phyloP scores from a whole-genome alignment of 139 green algal species.

The Volvox africanus region DNA sequence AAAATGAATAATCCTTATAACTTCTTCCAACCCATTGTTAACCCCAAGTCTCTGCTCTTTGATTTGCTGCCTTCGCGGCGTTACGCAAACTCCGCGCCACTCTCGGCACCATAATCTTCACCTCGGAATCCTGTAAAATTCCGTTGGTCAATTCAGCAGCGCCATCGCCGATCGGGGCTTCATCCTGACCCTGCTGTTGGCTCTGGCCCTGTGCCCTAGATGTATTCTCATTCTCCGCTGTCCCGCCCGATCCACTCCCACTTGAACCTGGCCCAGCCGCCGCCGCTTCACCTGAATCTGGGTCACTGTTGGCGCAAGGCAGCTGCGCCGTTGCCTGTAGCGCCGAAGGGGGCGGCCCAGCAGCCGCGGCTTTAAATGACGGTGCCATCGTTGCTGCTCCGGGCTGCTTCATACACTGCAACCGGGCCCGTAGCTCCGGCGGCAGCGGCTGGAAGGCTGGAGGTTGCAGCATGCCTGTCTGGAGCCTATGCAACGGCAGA shows the following conservation, averaged over 20 bases:
- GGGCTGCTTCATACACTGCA: neutral
- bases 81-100: neutral
- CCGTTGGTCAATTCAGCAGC: too few species aligned
- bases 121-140: neutral
- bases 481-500: neutral
- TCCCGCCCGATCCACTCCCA: neutral
- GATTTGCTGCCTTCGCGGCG: neutral
- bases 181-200: too few species aligned
- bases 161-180: too few species aligned
- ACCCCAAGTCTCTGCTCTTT: neutral
- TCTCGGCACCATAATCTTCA: neutral
- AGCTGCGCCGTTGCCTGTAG: neutral
- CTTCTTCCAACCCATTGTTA: too few species aligned
- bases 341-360: neutral
- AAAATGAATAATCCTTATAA: too few species aligned
- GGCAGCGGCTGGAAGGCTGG: slow-evolving; percentile 19
- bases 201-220: too few species aligned
- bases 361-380: neutral
- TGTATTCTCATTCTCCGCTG: neutral
- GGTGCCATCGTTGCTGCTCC: neutral
- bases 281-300: neutral
- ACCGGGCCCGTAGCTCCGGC: neutral
- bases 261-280: neutral
- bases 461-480: neutral
- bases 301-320: neutral